These are phyloP conservation scores for Gastrolobium bilobum DNA, from an alignment of 306 rosid genomes.

Conservation along the genomic window DNA sequence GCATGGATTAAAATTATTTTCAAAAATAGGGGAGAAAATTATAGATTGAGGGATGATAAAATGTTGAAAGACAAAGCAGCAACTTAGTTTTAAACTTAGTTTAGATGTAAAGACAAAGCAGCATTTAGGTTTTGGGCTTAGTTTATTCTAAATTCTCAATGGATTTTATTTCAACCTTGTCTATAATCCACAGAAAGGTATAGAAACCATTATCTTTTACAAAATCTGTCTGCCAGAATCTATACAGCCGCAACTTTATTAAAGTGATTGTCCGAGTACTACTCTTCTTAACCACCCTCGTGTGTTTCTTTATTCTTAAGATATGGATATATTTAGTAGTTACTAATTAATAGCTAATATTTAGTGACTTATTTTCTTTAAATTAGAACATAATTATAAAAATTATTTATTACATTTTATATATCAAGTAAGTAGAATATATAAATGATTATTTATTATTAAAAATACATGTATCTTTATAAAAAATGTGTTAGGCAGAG, in stretches of 20 bases:
- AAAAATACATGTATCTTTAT: too few species aligned
- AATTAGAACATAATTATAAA: too few species aligned
- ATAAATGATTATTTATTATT: too few species aligned
- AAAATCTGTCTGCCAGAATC: slow-evolving; percentile 3
- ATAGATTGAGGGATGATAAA: not conserved
- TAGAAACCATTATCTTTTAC: slow-evolving; percentile 18
- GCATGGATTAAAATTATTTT: too few species aligned
- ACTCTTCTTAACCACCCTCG: not conserved
- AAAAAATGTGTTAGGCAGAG: too few species aligned
- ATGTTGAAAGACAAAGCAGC: slow-evolving; percentile 5
- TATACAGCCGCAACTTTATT: not conserved
- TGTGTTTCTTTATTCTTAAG: too few species aligned
- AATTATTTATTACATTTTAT: too few species aligned
- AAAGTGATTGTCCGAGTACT: not conserved
- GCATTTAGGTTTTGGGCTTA: slow-evolving; percentile 5
- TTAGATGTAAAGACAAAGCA: slow-evolving; percentile 31
- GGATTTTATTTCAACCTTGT: slow-evolving; percentile 21
- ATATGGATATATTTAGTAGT: too few species aligned
- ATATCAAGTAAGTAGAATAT: too few species aligned
- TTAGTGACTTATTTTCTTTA: too few species aligned
- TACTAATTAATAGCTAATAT: too few species aligned
- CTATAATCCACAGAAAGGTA: slow-evolving; percentile 7
- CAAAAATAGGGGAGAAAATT: not conserved
- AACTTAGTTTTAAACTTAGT: slow-evolving; percentile 15
- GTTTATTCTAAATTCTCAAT: slow-evolving; percentile 28